Percentiles rank a stretch among this genome's conserved stretches.
Conservation (phyloP, 75 land plant genomes). For the Isoetes taiwanensis region DNA sequence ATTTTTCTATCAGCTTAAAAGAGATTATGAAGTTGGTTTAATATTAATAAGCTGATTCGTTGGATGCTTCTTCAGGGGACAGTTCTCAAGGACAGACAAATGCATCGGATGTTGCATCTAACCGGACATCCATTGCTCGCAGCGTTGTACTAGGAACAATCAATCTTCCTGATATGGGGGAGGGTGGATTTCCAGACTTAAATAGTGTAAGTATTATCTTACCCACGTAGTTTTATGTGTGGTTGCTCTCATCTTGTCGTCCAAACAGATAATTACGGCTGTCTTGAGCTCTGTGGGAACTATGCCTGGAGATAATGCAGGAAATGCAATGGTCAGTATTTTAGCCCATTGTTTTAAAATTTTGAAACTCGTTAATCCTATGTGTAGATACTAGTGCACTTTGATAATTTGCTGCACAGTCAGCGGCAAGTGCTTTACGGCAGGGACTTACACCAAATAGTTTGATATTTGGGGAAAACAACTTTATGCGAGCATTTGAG, state of each 20-base stretch:
- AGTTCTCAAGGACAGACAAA: not conserved
- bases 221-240: not conserved
- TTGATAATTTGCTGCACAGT: no score
- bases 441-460: no score
- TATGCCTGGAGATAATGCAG: not conserved
- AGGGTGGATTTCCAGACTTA: constrained; percentile 49
- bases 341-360: no score
- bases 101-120: constrained; percentile 11
- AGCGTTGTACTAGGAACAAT: constrained; percentile 75
- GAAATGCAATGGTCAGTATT: no score
- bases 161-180: constrained; percentile 77
- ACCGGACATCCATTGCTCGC: constrained; percentile 69
- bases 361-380: no score
- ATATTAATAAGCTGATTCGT: not conserved
- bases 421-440: no score
- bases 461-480: no score
- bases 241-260: not conserved
- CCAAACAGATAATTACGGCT: constrained; percentile 50
- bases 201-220: constrained; percentile 34
- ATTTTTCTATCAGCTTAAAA: not conserved
- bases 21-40: not conserved
- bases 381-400: no score
- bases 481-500: no score
- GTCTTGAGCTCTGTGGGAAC: constrained; percentile 49
- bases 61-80: not conserved